Evolutionary conservation across 2,329 filamentous ascomycete genomes (phyloP).

Genomic region (Ceratocystis ficicola): DNA sequence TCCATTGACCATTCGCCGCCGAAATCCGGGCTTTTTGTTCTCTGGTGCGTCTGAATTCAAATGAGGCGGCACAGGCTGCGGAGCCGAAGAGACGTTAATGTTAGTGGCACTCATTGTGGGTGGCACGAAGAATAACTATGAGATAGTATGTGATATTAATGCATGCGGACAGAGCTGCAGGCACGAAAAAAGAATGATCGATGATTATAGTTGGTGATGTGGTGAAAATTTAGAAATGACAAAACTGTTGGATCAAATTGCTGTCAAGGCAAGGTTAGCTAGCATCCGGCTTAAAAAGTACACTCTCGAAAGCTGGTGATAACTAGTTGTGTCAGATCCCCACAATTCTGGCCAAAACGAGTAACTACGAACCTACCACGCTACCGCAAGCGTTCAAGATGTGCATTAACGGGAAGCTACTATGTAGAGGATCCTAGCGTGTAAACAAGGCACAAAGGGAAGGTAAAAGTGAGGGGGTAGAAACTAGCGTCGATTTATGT

Average conservation of each 20-base stretch:
- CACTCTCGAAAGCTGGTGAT: neutral
- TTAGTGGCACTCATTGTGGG: neutral
- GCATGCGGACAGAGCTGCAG: neutral
- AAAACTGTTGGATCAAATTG: neutral
- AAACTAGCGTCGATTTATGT: neutral
- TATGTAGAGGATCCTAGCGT: neutral
- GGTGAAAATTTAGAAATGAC: neutral
- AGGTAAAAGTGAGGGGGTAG: neutral
- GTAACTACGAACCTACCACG: neutral
- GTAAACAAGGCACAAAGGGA: conserved; percentile 1
- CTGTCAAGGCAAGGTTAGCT: neutral
- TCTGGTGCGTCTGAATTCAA: neutral
- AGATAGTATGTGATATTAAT: neutral
- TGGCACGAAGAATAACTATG: neutral
- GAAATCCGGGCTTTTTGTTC: conserved; percentile 37
- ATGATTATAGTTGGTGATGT: neutral
- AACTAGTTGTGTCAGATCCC: neutral
- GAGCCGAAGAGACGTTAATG: neutral
- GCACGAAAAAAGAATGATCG: neutral
- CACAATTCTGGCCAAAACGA: neutral
- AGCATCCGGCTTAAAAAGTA: neutral
- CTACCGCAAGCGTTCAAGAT: neutral
- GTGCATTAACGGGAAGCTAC: neutral
- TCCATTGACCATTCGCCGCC: conserved; percentile 36
- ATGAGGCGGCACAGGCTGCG: neutral